Percentiles rank a stretch among this genome's conserved stretches.
Evolutionary conservation across 805 yeast genomes (phyloP).

Genomic region (Yarrowia keelungensis): DNA sequence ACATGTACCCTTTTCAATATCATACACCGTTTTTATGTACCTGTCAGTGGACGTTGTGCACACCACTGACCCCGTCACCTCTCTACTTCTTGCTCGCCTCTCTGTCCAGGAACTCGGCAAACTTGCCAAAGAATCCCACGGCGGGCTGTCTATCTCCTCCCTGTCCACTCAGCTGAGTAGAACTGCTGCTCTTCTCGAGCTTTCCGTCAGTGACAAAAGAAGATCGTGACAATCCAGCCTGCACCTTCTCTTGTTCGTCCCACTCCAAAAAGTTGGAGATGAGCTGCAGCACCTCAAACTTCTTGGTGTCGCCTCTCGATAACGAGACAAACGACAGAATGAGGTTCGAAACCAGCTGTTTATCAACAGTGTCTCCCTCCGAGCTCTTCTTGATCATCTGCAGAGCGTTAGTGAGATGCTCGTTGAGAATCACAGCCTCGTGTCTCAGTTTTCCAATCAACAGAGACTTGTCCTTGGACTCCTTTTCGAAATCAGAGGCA

Average conservation of each 20-base stretch:
- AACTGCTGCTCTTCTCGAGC: conserved; percentile 20
- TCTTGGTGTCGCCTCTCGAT: conserved; percentile 92
- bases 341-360: conserved; percentile 85
- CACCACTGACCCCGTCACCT: too few relatives aligned
- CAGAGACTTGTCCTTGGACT: conserved; percentile 71
- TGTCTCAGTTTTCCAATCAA: conserved; percentile 90
- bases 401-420: conserved; percentile 92
- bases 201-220: conserved; percentile 35
- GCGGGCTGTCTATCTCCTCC: conserved; percentile 39
- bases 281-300: conserved; percentile 87
- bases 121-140: conserved; percentile 51
- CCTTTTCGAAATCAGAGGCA: conserved; percentile 57
- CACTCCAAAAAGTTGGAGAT: conserved; percentile 84
- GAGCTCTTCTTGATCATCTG: conserved; percentile 80
- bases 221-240: conserved; percentile 48
- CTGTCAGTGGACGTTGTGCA: not conserved
- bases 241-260: conserved; percentile 66
- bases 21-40: conserved; percentile 14
- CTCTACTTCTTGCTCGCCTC: conserved; percentile 42
- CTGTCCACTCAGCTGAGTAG: conserved; percentile 17
- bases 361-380: conserved; percentile 79
- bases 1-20: not conserved
- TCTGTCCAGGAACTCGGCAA: conserved; percentile 51
- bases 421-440: conserved; percentile 91
- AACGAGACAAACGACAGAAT: conserved; percentile 82